phyloP scores from a whole-genome alignment of 441 rosid genomes.

The Populus hybrid region DNA sequence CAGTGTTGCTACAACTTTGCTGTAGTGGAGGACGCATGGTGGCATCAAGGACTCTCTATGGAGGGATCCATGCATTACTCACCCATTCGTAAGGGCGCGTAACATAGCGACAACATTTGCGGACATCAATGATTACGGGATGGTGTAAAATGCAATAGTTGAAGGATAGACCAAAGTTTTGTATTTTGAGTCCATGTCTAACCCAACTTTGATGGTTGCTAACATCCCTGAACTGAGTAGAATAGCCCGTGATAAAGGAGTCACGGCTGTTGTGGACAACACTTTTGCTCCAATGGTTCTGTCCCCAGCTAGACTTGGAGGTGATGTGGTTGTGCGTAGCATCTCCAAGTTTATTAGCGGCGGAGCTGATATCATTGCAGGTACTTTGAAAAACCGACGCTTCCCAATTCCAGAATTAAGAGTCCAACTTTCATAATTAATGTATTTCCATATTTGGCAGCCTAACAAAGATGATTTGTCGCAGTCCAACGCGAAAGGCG shows the following conservation, averaged over 20 bases:
- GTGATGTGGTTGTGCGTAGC: slow-evolving; percentile 81
- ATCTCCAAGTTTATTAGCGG: slow-evolving; percentile 86
- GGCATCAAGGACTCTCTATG: no score
- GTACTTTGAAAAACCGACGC: slow-evolving; percentile 26
- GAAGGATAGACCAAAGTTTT: not conserved
- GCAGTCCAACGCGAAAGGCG: no score
- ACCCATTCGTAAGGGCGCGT: slow-evolving; percentile 63
- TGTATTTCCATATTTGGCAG: no score
- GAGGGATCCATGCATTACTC: slow-evolving; percentile 84
- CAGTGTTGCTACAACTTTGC: slow-evolving; percentile 76
- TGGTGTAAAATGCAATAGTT: slow-evolving; percentile 51
- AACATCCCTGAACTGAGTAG: no score
- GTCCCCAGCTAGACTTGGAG: slow-evolving; percentile 82
- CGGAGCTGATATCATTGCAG: slow-evolving; percentile 86
- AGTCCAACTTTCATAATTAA: no score
- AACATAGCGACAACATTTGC: slow-evolving; percentile 75
- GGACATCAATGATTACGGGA: slow-evolving; percentile 50
- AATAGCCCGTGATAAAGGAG: slow-evolving; percentile 25
- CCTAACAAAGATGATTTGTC: no score
- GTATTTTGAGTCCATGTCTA: no score
- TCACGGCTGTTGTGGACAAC: slow-evolving; percentile 75
- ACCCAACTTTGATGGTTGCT: no score
- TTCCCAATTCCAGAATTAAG: no score
- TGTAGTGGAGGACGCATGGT: slow-evolving; percentile 87
- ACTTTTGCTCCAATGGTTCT: slow-evolving; percentile 83